Percentiles rank a stretch among this genome's conserved stretches.
phyloP scores from a whole-genome alignment of 1,284 basidiomycete genomes.

The Meripilus lineatus region DNA sequence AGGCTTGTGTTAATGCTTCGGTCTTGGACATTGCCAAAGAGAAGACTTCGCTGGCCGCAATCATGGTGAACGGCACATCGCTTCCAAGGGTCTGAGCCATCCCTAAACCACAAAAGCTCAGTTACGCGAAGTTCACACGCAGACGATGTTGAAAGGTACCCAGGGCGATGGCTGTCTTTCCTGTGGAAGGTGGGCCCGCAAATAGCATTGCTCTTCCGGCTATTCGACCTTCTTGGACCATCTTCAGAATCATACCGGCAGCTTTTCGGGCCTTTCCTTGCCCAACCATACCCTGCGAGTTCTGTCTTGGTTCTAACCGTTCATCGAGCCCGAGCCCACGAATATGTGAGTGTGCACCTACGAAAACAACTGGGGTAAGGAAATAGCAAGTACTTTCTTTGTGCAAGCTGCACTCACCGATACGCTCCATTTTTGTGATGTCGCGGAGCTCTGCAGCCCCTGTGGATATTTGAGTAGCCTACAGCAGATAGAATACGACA shows the following conservation, averaged over 20 bases:
- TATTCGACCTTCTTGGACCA: slow-evolving; percentile 96
- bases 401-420: slow-evolving; percentile 51
- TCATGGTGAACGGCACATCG: slow-evolving; percentile 97
- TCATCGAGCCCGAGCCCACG: slow-evolving; percentile 93
- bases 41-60: slow-evolving; percentile 96
- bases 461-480: slow-evolving; percentile 69
- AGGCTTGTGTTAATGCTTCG: slow-evolving; percentile 95
- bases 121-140: background rate
- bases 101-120: slow-evolving; percentile 39
- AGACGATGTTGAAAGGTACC: slow-evolving; percentile 42
- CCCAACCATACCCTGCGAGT: slow-evolving; percentile 95
- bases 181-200: slow-evolving; percentile 93
- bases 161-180: slow-evolving; percentile 97
- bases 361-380: slow-evolving; percentile 9
- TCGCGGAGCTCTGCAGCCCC: slow-evolving; percentile 78
- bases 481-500: no score
- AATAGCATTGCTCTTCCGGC: slow-evolving; percentile 94
- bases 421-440: slow-evolving; percentile 95
- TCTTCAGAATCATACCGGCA: slow-evolving; percentile 94
- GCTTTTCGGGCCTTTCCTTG: slow-evolving; percentile 94
- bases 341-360: slow-evolving; percentile 97
- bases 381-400: background rate
- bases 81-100: slow-evolving; percentile 95
- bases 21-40: slow-evolving; percentile 98
- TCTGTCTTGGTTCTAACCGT: slow-evolving; percentile 81